A percentile compares a stretch with the other conserved stretches of the same genome.
Evolutionary conservation across 768 basidiomycete species (phyloP).

Genomic region (Hypholoma fasciculare): DNA sequence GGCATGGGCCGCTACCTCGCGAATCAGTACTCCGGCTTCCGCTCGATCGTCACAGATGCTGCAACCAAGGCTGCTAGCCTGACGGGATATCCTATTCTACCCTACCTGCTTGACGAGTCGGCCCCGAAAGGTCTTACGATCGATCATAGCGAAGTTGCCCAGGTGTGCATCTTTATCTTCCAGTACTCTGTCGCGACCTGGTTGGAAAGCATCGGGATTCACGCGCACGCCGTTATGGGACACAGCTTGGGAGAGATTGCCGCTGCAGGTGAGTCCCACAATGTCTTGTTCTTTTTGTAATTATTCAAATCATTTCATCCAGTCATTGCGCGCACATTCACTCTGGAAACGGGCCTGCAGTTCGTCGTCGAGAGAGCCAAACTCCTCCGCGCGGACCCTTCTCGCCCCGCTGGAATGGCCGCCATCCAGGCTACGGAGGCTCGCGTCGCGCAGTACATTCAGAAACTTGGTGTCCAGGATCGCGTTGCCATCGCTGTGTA

Average conservation of each 20-base stretch:
- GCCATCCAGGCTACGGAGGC: slow-evolving; percentile 27
- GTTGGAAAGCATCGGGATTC: slow-evolving; percentile 27
- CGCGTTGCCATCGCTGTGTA: slow-evolving; percentile 29
- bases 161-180: slow-evolving; percentile 37
- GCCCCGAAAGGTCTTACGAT: slow-evolving; percentile 22
- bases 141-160: slow-evolving; percentile 31
- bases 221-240: slow-evolving; percentile 32
- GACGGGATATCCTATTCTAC: slow-evolving; percentile 27
- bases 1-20: slow-evolving; percentile 35
- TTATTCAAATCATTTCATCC: neutral
- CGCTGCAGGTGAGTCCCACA: slow-evolving; percentile 28
- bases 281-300: neutral
- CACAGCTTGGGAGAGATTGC: slow-evolving; percentile 39
- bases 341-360: slow-evolving; percentile 26
- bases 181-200: slow-evolving; percentile 33
- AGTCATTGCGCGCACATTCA: slow-evolving; percentile 30
- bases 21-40: slow-evolving; percentile 28
- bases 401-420: slow-evolving; percentile 32
- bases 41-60: slow-evolving; percentile 23
- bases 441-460: slow-evolving; percentile 20
- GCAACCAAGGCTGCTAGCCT: slow-evolving; percentile 25
- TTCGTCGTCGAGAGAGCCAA: slow-evolving; percentile 30
- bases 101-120: slow-evolving; percentile 27
- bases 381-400: slow-evolving; percentile 26
- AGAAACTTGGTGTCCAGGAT: slow-evolving; percentile 18